Percentiles rank a stretch among this genome's conserved stretches.
Conservation (phyloP, 2,329 filamentous ascomycete species). For the Nothomitra cinnamomea region DNA sequence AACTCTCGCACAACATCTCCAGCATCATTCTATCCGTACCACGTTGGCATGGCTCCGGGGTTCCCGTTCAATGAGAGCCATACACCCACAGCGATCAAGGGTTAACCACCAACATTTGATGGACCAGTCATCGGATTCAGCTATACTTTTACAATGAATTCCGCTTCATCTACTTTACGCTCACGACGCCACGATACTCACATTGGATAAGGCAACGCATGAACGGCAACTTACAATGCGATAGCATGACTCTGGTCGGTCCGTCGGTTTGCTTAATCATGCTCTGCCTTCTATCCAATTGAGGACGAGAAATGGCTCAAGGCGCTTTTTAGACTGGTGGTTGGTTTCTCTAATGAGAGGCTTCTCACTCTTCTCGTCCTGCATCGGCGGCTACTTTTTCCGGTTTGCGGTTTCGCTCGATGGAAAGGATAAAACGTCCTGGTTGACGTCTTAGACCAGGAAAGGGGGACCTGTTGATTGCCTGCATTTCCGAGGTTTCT, state of each 20-base stretch:
- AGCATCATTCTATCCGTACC: constrained; percentile 26
- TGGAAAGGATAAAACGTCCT: neutral
- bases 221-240: neutral
- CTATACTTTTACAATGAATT: neutral
- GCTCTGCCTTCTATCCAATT: neutral
- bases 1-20: constrained; percentile 23
- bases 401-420: neutral
- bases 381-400: neutral
- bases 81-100: constrained; percentile 20
- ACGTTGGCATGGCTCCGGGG: constrained; percentile 16
- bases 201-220: neutral
- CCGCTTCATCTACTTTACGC: neutral
- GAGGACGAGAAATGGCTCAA: neutral
- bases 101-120: constrained; percentile 9
- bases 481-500: constrained; percentile 4
- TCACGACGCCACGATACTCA: neutral
- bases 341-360: neutral
- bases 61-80: constrained; percentile 19
- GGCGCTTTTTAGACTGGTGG: neutral
- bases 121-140: neutral
- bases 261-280: neutral
- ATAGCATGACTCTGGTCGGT: neutral
- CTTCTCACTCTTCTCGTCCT: neutral
- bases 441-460: neutral
- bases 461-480: neutral